Base-by-base conservation (phyloP, 179 eudicot genomes). In the Sideroxylon spinosum region DNA sequence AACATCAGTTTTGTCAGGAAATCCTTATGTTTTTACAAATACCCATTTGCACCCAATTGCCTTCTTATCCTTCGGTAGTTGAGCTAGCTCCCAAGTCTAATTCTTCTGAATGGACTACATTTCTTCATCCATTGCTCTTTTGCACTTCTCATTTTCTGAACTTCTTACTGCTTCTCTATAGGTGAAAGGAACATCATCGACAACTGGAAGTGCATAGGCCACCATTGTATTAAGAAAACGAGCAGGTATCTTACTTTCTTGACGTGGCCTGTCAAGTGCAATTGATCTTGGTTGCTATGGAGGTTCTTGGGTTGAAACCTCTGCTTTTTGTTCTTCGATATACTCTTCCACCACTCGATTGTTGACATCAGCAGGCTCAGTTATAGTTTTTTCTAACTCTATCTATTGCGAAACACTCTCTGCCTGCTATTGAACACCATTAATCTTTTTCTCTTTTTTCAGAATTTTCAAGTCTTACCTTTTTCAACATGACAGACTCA, bases 401-500 rank as follows among this genome's bases (percentile, higher is more conserved):
- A 59, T 0, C 53, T 69, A 7, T 48, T 19, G 25, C 1, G 16
- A 9, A 17, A 29, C 2, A 9, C 14, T 67, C 37, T 32, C 37
- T 32, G 3, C 3, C 37, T 32, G 37, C 3, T 32, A 32, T 3
- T 32, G 37, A 32, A 32, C 37, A 32, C 37, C 37, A 32, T 32
- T 32, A 3, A 32, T 32, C 3, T 1, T 32, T 32, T 32, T 32
- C 2, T 37, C n/a, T 9, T 12, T 65, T 7, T 25, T 28, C 9
- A 13, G 2, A 65, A 4, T 9, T 65, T 13, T 67, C 71, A 32
- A 32, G 37, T 32, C 2, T 32, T 32, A 32, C 37, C 37, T 37
- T 6, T 25, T 71, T 71, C 4, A 71, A 16, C 52, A 66, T 66
- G 1, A n/a, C 22, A 37, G 79, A 62, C 48, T 77, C 52, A 66